Evolutionary conservation across 495 filamentous ascomycete species (phyloP).

Genomic region (Hypoxylon intermedium): DNA sequence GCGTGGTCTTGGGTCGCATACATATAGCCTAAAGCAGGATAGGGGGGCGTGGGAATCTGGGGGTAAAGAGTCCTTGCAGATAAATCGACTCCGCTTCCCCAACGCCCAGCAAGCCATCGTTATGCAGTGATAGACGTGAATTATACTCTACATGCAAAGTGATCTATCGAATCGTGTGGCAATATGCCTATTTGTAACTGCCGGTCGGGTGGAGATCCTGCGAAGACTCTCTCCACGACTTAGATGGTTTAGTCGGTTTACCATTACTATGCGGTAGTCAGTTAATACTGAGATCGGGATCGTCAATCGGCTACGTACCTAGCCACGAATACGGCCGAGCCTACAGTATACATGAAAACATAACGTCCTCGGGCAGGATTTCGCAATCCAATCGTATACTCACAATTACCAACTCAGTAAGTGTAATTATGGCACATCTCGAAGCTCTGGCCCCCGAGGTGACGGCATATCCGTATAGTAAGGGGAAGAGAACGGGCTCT

Average conservation of each 20-base stretch:
- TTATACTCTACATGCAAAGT: conserved; percentile 13
- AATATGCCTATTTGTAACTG: conserved; percentile 27
- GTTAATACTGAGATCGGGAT: conserved; percentile 12
- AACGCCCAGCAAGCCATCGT: conserved; percentile 16
- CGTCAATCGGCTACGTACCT: conserved; percentile 14
- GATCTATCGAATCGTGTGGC: conserved; percentile 4
- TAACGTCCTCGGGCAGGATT: conserved; percentile 1
- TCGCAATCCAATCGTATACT: conserved; percentile 20
- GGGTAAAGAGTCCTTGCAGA: conserved; percentile 28
- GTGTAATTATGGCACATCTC: conserved; percentile 53
- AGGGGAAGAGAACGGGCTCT: conserved; percentile 42
- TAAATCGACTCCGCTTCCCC: conserved; percentile 35
- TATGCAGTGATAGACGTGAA: conserved; percentile 11
- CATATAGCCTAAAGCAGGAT: conserved; percentile 42
- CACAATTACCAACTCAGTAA: conserved; percentile 10
- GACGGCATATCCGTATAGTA: conserved; percentile 45
- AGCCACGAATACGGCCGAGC: neutral
- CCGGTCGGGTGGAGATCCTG: conserved; percentile 20
- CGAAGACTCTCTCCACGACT: conserved; percentile 13
- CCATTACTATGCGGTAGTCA: conserved; percentile 17
- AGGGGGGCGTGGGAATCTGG: conserved; percentile 28
- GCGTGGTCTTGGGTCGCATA: conserved; percentile 28
- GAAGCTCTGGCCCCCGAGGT: conserved; percentile 50
- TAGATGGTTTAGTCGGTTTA: conserved; percentile 13
- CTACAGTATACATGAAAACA: conserved; percentile 23